These are phyloP conservation scores for Paramecium sexaurelia DNA, from an alignment of 73 alveolate species.

Conservation along the genomic window DNA sequence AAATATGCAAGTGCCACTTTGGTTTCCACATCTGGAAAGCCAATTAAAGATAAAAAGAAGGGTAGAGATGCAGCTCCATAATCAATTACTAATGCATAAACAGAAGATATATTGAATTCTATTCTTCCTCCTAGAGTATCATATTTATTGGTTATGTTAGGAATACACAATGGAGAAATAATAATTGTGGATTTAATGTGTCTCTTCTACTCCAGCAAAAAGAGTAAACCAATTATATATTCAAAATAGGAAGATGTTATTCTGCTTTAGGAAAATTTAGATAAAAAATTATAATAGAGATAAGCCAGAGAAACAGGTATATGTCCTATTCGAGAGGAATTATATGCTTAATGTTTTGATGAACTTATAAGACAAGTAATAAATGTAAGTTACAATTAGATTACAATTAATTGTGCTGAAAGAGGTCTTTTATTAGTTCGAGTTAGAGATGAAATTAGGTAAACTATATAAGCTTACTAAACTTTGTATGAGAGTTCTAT, in stretches of 20 bases:
- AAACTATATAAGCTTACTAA: conserved; percentile 62
- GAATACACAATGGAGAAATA: conserved; percentile 70
- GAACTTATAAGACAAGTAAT: conserved; percentile 90
- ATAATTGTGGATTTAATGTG: conserved; percentile 68
- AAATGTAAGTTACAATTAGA: conserved; percentile 63
- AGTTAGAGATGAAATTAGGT: conserved; percentile 95
- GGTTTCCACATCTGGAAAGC: conserved; percentile 69
- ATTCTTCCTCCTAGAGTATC: conserved; percentile 69
- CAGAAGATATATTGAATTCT: conserved; percentile 68
- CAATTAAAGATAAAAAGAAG: conserved; percentile 54
- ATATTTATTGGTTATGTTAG: neutral
- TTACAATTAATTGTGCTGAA: conserved; percentile 98
- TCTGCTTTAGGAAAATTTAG: conserved; percentile 95
- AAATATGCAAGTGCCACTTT: conserved; percentile 68
- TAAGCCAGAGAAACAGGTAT: conserved; percentile 99
- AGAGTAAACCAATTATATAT: neutral
- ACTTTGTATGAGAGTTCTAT: conserved; percentile 69
- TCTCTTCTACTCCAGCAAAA: conserved; percentile 67
- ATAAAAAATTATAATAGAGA: conserved; percentile 95
- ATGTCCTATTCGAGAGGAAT: conserved; percentile 99
- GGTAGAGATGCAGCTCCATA: conserved; percentile 68
- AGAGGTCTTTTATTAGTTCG: conserved; percentile 98
- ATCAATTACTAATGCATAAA: conserved; percentile 64
- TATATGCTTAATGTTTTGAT: conserved; percentile 99
- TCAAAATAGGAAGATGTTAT: conserved; percentile 91